Conservation (phyloP, 225 moss, liverwort and hornwort genomes). For the Bryum argenteum region DNA sequence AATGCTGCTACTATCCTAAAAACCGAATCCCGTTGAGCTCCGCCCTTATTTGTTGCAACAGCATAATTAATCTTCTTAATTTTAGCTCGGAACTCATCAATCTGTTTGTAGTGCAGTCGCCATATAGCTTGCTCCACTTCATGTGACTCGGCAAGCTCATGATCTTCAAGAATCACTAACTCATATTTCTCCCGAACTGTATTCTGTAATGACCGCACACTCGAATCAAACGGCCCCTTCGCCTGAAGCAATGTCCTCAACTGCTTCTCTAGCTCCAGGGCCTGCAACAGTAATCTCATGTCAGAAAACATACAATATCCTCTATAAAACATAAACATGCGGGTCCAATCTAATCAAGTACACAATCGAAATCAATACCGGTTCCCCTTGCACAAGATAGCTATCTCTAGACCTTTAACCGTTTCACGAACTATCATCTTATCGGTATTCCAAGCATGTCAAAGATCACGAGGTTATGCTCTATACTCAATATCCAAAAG, state of each 20-base stretch:
- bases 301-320: background rate
- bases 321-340: background rate
- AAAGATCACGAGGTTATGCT: background rate
- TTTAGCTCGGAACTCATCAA: constrained; percentile 89
- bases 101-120: constrained; percentile 98
- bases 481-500: background rate
- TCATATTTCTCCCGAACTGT: constrained; percentile 86
- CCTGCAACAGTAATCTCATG: constrained; percentile 47
- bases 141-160: constrained; percentile 85
- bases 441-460: background rate
- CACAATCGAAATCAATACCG: background rate
- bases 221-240: constrained; percentile 88
- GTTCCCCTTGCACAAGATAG: background rate
- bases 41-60: constrained; percentile 66
- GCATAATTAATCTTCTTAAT: constrained; percentile 81
- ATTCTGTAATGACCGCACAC: constrained; percentile 76
- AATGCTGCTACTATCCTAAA: constrained; percentile 78
- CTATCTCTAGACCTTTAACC: constrained; percentile 19
- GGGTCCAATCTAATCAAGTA: background rate
- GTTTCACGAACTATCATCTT: constrained; percentile 16
- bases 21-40: constrained; percentile 69
- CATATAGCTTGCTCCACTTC: constrained; percentile 98
- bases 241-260: constrained; percentile 72
- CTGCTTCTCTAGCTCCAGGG: constrained; percentile 96
- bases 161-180: constrained; percentile 82